Conservation (phyloP, 1,139 yeast genomes). For the Yamadazyma diddensiae region DNA sequence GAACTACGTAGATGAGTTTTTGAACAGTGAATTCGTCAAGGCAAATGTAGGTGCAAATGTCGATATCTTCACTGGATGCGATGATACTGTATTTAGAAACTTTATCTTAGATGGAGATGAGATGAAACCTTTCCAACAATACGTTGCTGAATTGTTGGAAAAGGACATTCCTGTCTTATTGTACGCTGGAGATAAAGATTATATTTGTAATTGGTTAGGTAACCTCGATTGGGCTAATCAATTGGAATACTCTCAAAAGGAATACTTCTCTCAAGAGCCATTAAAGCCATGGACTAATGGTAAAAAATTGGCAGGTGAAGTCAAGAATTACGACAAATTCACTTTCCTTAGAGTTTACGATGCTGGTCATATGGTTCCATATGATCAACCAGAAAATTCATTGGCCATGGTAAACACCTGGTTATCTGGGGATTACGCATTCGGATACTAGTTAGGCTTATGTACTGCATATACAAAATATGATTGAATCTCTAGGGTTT, state of each 20-base stretch:
- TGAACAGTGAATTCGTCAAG: conserved; percentile 43
- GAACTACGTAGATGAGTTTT: conserved; percentile 33
- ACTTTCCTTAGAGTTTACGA: conserved; percentile 47
- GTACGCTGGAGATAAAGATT: conserved; percentile 85
- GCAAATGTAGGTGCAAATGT: conserved; percentile 90
- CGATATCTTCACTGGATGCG: conserved; percentile 79
- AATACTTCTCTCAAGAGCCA: conserved; percentile 45
- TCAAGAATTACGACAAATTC: conserved; percentile 42
- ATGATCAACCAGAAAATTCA: conserved; percentile 44
- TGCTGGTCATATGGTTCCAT: conserved; percentile 54
- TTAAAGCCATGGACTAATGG: conserved; percentile 39
- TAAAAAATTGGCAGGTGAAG: conserved; percentile 41
- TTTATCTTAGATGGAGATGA: conserved; percentile 85
- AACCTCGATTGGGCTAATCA: conserved; percentile 75
- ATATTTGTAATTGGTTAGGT: conserved; percentile 84
- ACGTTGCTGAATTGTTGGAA: conserved; percentile 56
- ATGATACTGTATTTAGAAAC: conserved; percentile 76
- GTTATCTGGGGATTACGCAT: conserved; percentile 21
- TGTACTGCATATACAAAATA: no score
- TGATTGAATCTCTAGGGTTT: no score
- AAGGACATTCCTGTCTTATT: conserved; percentile 65
- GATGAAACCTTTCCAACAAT: conserved; percentile 83
- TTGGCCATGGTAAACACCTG: conserved; percentile 48
- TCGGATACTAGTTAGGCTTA: conserved; percentile 9
- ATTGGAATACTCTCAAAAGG: conserved; percentile 61